Conservation (phyloP, 2,329 filamentous ascomycete genomes). For the Colletotrichum sp. region DNA sequence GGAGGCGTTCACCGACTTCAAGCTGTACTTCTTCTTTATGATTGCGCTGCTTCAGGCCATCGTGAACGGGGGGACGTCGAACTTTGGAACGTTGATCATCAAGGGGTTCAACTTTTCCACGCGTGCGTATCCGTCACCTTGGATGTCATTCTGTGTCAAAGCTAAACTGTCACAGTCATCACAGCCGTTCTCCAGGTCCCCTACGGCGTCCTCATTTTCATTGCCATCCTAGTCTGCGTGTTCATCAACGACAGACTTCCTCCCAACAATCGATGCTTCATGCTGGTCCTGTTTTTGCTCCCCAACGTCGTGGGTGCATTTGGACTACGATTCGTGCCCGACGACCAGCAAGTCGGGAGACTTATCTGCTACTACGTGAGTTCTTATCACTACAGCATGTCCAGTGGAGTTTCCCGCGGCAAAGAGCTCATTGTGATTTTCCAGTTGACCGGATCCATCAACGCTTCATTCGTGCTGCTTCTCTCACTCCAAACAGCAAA, state of each 20-base stretch:
- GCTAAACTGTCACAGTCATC: not conserved
- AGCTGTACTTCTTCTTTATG: not conserved
- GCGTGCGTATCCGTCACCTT: not conserved
- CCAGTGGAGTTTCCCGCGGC: not conserved
- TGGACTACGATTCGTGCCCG: not conserved
- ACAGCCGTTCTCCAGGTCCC: rapidly evolving
- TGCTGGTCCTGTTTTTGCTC: not conserved
- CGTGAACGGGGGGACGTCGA: not conserved
- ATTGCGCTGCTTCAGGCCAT: not conserved
- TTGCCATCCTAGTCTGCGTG: not conserved
- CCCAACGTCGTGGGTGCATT: not conserved
- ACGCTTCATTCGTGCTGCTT: not conserved
- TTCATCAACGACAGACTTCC: not conserved
- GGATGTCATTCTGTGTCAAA: rapidly evolving
- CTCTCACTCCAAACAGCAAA: not conserved
- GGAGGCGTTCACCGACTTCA: not conserved
- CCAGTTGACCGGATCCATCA: not conserved
- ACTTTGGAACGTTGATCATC: not conserved
- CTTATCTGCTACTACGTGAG: not conserved
- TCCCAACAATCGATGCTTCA: not conserved
- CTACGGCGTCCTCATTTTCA: not conserved
- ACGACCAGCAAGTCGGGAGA: not conserved
- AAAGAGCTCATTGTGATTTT: not conserved
- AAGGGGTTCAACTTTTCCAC: not conserved
- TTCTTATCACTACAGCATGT: not conserved